A percentile compares a stretch with the other conserved stretches of the same genome.
Evolutionary conservation across 1,284 basidiomycete species (phyloP).

Genomic region (Pisolithus thermaeus): DNA sequence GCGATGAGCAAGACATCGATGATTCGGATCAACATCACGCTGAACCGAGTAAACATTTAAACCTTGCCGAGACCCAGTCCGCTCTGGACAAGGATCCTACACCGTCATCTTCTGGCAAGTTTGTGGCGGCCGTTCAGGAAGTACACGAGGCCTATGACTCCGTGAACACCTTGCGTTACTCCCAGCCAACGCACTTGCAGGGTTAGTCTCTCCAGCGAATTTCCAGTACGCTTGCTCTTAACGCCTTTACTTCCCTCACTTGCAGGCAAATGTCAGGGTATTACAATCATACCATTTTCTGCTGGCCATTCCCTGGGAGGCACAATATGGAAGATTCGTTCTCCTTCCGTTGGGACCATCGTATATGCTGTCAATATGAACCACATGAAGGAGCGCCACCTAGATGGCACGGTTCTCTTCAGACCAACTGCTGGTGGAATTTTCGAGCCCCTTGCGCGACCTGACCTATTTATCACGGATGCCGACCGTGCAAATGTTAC

Average conservation of each 20-base stretch:
- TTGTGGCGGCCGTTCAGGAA: constrained; percentile 73
- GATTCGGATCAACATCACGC: constrained; percentile 28
- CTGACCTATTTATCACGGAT: constrained; percentile 92
- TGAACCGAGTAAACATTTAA: constrained; percentile 14
- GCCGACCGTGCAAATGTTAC: constrained; percentile 78
- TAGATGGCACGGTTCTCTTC: constrained; percentile 89
- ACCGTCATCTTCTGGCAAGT: constrained; percentile 40
- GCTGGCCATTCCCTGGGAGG: constrained; percentile 96
- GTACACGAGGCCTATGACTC: constrained; percentile 94
- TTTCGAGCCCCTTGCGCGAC: constrained; percentile 81
- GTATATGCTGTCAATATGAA: constrained; percentile 96
- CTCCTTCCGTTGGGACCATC: constrained; percentile 92
- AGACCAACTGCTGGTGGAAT: constrained; percentile 69
- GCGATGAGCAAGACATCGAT: constrained; percentile 69
- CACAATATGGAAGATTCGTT: constrained; percentile 97
- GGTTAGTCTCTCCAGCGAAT: constrained; percentile 47
- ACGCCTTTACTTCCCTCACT: constrained; percentile 1
- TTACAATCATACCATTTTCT: constrained; percentile 95
- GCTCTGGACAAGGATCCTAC: constrained; percentile 6
- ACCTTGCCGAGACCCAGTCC: constrained; percentile 19
- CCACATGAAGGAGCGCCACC: constrained; percentile 93
- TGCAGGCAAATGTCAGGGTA: constrained; percentile 80
- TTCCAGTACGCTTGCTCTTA: constrained; percentile 4
- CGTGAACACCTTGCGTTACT: constrained; percentile 89
- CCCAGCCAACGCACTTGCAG: constrained; percentile 92